A percentile compares a stretch with the other conserved stretches of the same genome.
Conservation (phyloP, 2,329 filamentous ascomycete genomes). For the Sporothrix euskadiensis region DNA sequence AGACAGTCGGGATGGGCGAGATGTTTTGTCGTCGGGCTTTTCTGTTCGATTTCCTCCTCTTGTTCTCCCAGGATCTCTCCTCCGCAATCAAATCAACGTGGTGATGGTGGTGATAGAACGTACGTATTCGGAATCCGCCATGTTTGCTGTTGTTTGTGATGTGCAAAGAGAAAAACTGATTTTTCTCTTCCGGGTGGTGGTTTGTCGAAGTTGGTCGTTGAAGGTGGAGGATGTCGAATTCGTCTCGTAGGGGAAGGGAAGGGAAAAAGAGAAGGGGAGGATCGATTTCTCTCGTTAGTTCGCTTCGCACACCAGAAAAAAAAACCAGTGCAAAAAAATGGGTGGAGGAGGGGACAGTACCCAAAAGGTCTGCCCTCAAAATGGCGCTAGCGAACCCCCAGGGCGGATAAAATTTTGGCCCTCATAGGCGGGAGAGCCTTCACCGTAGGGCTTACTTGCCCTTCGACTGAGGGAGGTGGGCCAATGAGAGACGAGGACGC, state of each 20-base stretch:
- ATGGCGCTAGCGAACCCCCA: slow-evolving; percentile 15
- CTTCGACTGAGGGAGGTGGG: neutral
- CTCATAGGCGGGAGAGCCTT: neutral
- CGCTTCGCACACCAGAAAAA: slow-evolving; percentile 15
- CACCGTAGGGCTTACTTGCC: slow-evolving; percentile 26
- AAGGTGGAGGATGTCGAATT: slow-evolving; percentile 21
- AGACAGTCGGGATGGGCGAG: neutral
- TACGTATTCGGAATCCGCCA: slow-evolving; percentile 64
- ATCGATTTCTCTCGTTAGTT: slow-evolving; percentile 23
- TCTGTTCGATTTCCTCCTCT: neutral
- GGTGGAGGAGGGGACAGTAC: neutral
- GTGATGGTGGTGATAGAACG: slow-evolving; percentile 27
- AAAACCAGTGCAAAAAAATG: slow-evolving; percentile 11
- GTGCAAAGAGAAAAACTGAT: slow-evolving; percentile 21
- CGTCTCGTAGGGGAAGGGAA: slow-evolving; percentile 1
- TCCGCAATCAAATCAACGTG: neutral
- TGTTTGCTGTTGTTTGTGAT: slow-evolving; percentile 56
- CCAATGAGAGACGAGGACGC: slow-evolving; percentile 1
- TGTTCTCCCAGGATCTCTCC: neutral
- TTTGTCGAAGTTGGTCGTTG: slow-evolving; percentile 24
- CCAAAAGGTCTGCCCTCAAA: neutral
- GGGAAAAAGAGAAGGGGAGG: slow-evolving; percentile 10
- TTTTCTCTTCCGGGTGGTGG: slow-evolving; percentile 30
- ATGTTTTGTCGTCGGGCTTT: neutral
- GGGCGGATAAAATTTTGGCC: slow-evolving; percentile 20